Conservation (phyloP, 345 rosid genomes). For the Hevea brasiliensis region DNA sequence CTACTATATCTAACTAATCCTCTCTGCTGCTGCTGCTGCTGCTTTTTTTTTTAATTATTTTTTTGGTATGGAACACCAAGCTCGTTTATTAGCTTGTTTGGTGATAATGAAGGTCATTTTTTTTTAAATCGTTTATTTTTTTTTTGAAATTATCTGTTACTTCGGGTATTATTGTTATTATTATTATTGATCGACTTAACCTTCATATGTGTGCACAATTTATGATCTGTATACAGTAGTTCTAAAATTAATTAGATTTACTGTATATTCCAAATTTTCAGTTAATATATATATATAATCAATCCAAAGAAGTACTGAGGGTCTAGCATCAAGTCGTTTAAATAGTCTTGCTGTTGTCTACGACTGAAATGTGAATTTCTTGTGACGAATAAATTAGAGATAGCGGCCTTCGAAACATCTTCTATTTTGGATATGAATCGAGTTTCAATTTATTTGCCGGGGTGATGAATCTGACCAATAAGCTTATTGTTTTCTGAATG, state of each 20-base stretch:
- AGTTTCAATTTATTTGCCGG: background rate
- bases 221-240: background rate
- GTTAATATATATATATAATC: too few species aligned
- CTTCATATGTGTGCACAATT: background rate
- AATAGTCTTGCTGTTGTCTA: too few species aligned
- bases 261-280: background rate
- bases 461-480: background rate
- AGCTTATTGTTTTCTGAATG: too few species aligned
- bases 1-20: background rate
- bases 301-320: too few species aligned
- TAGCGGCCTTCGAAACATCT: background rate
- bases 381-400: background rate
- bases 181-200: background rate
- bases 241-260: background rate
- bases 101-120: background rate
- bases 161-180: constrained; percentile 1
- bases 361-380: background rate
- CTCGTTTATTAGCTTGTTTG: background rate
- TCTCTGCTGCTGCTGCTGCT: background rate
- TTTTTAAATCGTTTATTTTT: background rate
- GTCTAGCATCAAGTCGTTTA: too few species aligned
- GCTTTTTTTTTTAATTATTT: background rate
- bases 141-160: background rate
- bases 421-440: background rate
- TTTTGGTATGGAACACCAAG: background rate